Conservation (phyloP, 176 grass and related monocot genomes). For the Oryza brachyantha region DNA sequence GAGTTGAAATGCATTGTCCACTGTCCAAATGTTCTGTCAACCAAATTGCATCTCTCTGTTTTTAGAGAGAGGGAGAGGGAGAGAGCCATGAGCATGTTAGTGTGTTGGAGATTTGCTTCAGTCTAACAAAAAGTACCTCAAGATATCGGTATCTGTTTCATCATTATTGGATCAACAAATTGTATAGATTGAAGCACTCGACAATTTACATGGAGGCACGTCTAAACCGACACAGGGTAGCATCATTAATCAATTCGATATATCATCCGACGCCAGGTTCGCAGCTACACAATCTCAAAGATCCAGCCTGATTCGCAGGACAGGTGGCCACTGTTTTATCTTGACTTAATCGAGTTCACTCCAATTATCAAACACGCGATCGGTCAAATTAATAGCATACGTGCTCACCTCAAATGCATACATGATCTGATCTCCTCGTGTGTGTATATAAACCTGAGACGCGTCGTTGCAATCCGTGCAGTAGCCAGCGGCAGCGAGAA, state of each 20-base stretch:
- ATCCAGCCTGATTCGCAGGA: background rate
- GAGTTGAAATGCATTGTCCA: background rate
- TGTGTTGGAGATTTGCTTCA: too few species aligned
- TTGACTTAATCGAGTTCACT: background rate
- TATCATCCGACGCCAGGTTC: background rate
- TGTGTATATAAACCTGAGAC: background rate
- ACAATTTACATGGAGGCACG: background rate
- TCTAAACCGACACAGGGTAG: background rate
- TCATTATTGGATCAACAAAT: background rate
- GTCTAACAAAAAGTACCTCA: too few species aligned
- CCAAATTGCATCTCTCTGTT: background rate
- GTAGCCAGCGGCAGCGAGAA: background rate
- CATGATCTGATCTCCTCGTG: background rate
- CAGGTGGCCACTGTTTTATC: background rate
- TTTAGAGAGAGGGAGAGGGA: background rate
- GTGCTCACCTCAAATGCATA: constrained; percentile 34
- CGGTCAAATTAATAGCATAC: background rate
- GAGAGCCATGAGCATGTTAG: background rate
- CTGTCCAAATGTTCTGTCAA: too few species aligned
- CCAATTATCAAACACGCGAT: background rate
- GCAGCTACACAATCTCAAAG: background rate
- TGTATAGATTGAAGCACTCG: background rate
- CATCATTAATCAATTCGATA: background rate
- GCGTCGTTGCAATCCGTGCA: background rate
- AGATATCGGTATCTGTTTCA: too few species aligned